A percentile compares a stretch with the other conserved stretches of the same genome.
Conservation (phyloP, 2,329 filamentous ascomycete species). For the Blastomyces parvus region DNA sequence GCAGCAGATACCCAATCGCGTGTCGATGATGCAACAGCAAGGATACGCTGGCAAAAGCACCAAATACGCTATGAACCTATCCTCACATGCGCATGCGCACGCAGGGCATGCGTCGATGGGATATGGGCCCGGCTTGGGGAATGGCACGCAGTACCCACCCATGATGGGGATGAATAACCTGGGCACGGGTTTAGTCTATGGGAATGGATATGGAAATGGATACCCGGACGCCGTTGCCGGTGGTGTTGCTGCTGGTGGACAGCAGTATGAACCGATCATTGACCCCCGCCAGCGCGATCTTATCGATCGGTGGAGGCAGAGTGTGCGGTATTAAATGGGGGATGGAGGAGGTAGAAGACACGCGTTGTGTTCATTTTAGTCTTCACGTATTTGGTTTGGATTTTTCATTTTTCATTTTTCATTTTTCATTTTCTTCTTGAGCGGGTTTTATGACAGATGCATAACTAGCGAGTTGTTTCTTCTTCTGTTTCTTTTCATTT, state of each 20-base stretch:
- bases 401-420: not conserved
- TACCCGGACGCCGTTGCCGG: not conserved
- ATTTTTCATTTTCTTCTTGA: not conserved
- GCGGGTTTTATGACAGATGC: too few species aligned
- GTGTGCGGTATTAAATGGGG: slow-evolving; percentile 19
- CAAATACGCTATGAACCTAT: slow-evolving; percentile 2
- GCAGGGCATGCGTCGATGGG: not conserved
- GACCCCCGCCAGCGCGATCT: slow-evolving; percentile 45
- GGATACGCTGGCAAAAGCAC: not conserved
- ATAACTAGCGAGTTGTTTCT: not conserved
- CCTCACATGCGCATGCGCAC: not conserved
- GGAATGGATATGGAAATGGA: slow-evolving; percentile 19
- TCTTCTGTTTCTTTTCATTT: not conserved
- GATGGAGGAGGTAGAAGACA: not conserved
- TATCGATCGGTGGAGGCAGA: slow-evolving; percentile 52
- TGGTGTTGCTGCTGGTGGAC: slow-evolving; percentile 1
- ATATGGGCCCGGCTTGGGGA: not conserved
- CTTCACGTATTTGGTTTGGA: too few species aligned
- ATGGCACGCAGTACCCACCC: not conserved
- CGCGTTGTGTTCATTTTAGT: not conserved
- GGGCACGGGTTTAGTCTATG: not conserved
- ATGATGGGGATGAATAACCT: not conserved
- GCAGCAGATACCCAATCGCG: too few species aligned
- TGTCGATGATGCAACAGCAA: not conserved
- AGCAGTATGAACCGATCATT: slow-evolving; percentile 22